Evolutionary conservation across 2,329 filamentous ascomycete species (phyloP).

Genomic region (Xylariomycetidae sp.): DNA sequence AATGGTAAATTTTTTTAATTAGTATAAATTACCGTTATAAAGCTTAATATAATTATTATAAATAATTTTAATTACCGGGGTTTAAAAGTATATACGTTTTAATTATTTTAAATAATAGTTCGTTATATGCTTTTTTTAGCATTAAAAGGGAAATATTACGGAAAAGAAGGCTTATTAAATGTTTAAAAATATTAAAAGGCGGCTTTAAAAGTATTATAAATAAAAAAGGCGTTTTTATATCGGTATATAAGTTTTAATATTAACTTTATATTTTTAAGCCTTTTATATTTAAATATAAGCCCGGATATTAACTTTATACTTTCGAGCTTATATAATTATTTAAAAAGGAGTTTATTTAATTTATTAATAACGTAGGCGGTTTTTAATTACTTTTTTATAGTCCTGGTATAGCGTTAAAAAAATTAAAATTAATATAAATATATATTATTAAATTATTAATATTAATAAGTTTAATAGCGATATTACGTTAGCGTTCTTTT

Average conservation of each 20-base stretch:
- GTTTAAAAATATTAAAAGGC: no score
- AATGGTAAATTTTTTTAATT: not conserved
- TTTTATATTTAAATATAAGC: not conserved
- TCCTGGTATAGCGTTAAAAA: not conserved
- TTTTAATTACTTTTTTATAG: not conserved
- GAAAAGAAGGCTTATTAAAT: no score
- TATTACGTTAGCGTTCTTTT: not conserved
- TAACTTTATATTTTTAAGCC: no score
- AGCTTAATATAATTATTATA: no score
- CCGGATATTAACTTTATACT: not conserved
- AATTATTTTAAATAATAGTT: not conserved
- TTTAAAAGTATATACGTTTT: not conserved
- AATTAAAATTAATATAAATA: not conserved
- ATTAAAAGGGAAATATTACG: not conserved
- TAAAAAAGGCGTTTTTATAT: no score
- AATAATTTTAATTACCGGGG: not conserved
- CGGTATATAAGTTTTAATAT: no score
- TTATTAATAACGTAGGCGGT: not conserved
- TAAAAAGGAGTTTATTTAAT: not conserved
- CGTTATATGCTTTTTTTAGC: not conserved
- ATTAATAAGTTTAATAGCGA: not conserved
- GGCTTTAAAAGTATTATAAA: no score
- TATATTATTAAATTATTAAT: slow-evolving; percentile 1
- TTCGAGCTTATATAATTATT: slow-evolving; percentile 1
- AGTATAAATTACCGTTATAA: no score